phyloP scores from a whole-genome alignment of 768 basidiomycete genomes.

The Suillus brevipes region DNA sequence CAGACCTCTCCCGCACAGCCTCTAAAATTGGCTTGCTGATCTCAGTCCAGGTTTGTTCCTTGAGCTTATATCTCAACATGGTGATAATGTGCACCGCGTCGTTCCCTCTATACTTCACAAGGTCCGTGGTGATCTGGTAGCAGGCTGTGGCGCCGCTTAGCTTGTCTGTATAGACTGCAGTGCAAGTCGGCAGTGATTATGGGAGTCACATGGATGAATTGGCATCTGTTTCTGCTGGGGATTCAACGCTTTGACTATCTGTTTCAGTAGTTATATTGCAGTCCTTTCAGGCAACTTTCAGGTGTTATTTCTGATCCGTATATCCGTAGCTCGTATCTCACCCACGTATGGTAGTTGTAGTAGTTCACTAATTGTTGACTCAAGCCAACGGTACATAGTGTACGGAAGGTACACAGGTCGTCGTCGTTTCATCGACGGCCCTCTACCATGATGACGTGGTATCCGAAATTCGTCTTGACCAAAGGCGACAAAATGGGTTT shows the following conservation, averaged over 20 bases:
- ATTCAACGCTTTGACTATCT: neutral
- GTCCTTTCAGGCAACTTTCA: neutral
- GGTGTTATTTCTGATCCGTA: conserved; percentile 8
- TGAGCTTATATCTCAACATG: conserved; percentile 57
- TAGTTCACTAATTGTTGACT: conserved; percentile 5
- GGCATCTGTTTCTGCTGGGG: neutral
- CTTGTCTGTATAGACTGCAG: conserved; percentile 43
- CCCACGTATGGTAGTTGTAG: conserved; percentile 4
- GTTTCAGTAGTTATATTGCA: neutral
- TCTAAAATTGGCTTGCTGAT: conserved; percentile 17
- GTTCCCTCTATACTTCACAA: conserved; percentile 66
- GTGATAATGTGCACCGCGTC: conserved; percentile 68
- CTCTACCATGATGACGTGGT: conserved; percentile 92
- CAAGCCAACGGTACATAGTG: neutral
- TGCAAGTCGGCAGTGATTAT: conserved; percentile 57
- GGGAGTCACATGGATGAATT: conserved; percentile 23
- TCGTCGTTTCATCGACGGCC: conserved; percentile 53
- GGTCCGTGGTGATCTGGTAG: conserved; percentile 32
- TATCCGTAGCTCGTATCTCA: conserved; percentile 8
- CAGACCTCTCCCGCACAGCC: conserved; percentile 20
- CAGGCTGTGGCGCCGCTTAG: conserved; percentile 9
- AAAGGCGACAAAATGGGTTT: conserved; percentile 71
- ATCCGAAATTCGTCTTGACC: conserved; percentile 82
- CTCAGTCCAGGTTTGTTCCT: conserved; percentile 44
- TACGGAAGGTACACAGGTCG: conserved; percentile 6